Evolutionary conservation across 805 yeast species (phyloP).

Genomic region (Metschnikowia kofuensis): DNA sequence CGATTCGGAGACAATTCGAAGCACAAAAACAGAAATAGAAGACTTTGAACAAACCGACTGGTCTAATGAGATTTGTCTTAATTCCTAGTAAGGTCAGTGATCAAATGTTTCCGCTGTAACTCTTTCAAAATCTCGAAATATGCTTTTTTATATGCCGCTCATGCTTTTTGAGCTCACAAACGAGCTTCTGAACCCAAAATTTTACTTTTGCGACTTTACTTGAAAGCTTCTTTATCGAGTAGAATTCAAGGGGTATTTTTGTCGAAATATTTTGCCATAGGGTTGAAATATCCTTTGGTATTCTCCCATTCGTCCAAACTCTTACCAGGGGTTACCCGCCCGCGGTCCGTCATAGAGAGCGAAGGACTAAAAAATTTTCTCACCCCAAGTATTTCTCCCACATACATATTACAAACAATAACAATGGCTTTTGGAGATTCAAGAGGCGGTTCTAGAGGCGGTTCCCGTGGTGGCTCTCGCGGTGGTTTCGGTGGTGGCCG

Average conservation of each 20-base stretch:
- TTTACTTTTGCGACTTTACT: no score
- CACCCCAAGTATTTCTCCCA: conserved; percentile 2
- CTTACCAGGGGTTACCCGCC: conserved; percentile 17
- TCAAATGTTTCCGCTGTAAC: no score
- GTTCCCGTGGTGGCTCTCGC: conserved; percentile 18
- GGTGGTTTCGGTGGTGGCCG: conserved; percentile 18
- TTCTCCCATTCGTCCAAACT: conserved; percentile 7
- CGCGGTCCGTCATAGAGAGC: conserved; percentile 14
- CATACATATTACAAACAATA: conserved; percentile 6
- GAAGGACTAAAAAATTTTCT: conserved; percentile 12
- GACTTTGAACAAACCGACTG: no score
- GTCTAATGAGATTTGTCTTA: no score
- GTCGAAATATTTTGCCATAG: not conserved
- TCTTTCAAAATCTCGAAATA: no score
- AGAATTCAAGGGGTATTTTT: not conserved
- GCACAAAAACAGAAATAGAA: not conserved
- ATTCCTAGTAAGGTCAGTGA: no score
- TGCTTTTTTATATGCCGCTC: no score
- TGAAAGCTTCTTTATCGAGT: no score
- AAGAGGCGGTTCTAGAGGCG: conserved; percentile 22
- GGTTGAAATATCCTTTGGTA: not conserved
- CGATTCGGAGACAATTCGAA: not conserved
- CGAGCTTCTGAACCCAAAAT: no score
- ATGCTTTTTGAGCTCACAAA: no score
- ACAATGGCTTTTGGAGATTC: conserved; percentile 21